phyloP scores from a whole-genome alignment of 805 yeast genomes.

The Blastobotrys parvus region DNA sequence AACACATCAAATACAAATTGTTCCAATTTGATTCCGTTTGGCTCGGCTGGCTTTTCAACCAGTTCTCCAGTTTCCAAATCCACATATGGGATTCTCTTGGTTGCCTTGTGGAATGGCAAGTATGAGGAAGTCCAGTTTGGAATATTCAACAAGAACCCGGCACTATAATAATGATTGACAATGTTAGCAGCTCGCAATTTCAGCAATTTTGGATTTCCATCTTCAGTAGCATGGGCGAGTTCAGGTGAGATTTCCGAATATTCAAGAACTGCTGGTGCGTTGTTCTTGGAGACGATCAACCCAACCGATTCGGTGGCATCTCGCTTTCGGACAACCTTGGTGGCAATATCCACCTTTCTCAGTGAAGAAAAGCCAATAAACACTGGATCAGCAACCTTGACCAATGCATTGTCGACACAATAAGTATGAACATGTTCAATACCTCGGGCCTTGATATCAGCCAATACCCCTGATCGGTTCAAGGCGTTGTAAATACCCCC shows the following conservation, averaged over 20 bases:
- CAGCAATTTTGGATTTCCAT: constrained; percentile 39
- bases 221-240: constrained; percentile 58
- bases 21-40: constrained; percentile 91
- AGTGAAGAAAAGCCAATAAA: constrained; percentile 77
- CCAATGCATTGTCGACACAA: constrained; percentile 92
- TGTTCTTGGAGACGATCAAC: constrained; percentile 56
- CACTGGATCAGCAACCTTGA: constrained; percentile 86
- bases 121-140: constrained; percentile 47
- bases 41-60: constrained; percentile 50
- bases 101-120: constrained; percentile 92
- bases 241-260: constrained; percentile 81
- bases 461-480: constrained; percentile 49
- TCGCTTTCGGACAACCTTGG: constrained; percentile 91
- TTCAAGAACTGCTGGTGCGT: constrained; percentile 83
- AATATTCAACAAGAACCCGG: constrained; percentile 54
- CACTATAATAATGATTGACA: constrained; percentile 91
- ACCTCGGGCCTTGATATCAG: constrained; percentile 58
- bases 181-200: constrained; percentile 90
- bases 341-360: constrained; percentile 65
- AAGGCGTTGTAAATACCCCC: constrained; percentile 94
- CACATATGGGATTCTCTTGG: constrained; percentile 69
- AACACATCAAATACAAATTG: constrained; percentile 97
- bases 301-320: constrained; percentile 87
- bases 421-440: constrained; percentile 91
- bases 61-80: constrained; percentile 39